Conservation (phyloP, 495 filamentous ascomycete species). For the Hypoxylon perforatum region DNA sequence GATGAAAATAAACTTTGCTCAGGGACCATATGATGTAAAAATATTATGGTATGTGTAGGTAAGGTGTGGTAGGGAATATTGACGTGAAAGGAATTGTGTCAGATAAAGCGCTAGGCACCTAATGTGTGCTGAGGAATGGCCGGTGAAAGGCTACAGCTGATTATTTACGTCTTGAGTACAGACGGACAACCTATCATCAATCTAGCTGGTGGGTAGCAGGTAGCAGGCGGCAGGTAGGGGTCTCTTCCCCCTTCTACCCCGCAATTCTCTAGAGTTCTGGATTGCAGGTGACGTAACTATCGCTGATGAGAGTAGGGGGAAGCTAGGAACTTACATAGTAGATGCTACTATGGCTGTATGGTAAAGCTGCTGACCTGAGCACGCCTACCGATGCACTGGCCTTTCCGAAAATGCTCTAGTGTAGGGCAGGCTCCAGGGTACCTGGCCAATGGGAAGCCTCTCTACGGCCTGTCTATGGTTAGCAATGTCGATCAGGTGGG, state of each 20-base stretch:
- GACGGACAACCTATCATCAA: too few species aligned
- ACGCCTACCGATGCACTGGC: neutral
- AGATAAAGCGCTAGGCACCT: too few species aligned
- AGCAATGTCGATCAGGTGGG: slow-evolving; percentile 21
- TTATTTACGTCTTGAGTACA: too few species aligned
- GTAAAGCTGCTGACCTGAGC: neutral
- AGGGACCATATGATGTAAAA: slow-evolving; percentile 30
- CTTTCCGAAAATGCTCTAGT: neutral
- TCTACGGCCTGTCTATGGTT: slow-evolving; percentile 1
- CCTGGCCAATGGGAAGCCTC: neutral
- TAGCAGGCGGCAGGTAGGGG: too few species aligned
- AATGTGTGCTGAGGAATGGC: neutral
- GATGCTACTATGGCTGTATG: too few species aligned
- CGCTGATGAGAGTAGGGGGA: neutral
- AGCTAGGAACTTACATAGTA: too few species aligned
- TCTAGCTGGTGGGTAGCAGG: too few species aligned
- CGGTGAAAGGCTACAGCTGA: slow-evolving; percentile 8
- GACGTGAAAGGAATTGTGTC: slow-evolving; percentile 31
- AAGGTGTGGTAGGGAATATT: slow-evolving; percentile 18
- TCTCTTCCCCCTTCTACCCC: slow-evolving; percentile 41
- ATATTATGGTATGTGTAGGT: slow-evolving; percentile 4
- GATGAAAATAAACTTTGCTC: slow-evolving; percentile 3
- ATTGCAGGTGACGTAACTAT: slow-evolving; percentile 38
- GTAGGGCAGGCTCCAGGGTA: slow-evolving; percentile 12
- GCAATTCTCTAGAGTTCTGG: slow-evolving; percentile 34